Percentiles rank a stretch among this genome's conserved stretches.
phyloP scores from a whole-genome alignment of 345 rosid species.

The Brassica rapa region DNA sequence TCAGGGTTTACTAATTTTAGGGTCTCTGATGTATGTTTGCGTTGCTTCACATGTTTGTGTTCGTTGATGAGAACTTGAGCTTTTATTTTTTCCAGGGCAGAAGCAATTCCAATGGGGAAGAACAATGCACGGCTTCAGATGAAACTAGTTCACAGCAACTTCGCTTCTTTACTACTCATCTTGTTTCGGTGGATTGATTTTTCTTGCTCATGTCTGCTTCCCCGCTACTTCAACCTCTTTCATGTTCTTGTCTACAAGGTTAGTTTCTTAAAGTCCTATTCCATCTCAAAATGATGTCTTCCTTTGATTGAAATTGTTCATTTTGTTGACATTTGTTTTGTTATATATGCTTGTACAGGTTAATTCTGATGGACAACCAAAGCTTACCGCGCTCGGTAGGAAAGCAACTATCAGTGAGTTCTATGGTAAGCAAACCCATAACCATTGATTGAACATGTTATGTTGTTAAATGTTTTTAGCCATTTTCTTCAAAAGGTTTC shows the following conservation, averaged over 20 bases:
- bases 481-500: not conserved
- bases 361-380: conserved; percentile 65
- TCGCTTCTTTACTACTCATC: conserved; percentile 74
- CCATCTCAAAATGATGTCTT: not conserved
- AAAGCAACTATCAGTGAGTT: conserved; percentile 92
- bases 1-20: not conserved
- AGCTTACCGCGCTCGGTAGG: conserved; percentile 64
- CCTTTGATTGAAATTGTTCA: not conserved
- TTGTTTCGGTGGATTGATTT: conserved; percentile 85
- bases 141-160: conserved; percentile 82
- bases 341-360: conserved; percentile 37
- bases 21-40: not conserved
- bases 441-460: conserved; percentile 4
- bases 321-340: conserved; percentile 9
- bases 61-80: conserved; percentile 24
- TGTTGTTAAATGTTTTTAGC: not conserved
- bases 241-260: conserved; percentile 90
- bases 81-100: conserved; percentile 56
- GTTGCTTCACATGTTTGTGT: conserved; percentile 1
- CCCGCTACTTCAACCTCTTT: conserved; percentile 82
- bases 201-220: conserved; percentile 71
- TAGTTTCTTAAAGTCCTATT: conserved; percentile 1
- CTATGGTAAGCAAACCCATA: conserved; percentile 55
- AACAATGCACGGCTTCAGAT: conserved; percentile 73
- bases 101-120: conserved; percentile 84